Evolutionary conservation across 1,284 basidiomycete species (phyloP).

Genomic region (Ceratorhiza oryzae-sativae): DNA sequence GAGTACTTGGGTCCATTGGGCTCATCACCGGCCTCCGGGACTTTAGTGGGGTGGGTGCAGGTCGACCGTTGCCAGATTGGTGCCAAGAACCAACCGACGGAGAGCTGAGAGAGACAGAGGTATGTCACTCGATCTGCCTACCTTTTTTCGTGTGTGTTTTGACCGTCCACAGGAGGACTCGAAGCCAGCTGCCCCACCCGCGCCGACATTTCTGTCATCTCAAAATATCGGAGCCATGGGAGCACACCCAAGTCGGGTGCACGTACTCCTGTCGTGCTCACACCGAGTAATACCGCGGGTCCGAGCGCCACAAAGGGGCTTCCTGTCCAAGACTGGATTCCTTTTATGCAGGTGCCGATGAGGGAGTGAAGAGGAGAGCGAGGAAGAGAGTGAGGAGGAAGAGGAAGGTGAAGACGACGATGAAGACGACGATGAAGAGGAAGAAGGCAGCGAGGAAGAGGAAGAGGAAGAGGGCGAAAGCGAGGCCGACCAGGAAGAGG

Average conservation of each 20-base stretch:
- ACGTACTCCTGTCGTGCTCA: constrained; percentile 19
- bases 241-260: constrained; percentile 49
- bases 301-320: constrained; percentile 29
- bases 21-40: constrained; percentile 57
- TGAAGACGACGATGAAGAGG: constrained; percentile 26
- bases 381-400: constrained; percentile 32
- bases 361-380: constrained; percentile 44
- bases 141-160: neutral
- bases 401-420: constrained; percentile 39
- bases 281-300: constrained; percentile 32
- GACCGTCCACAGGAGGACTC: neutral
- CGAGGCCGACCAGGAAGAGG: constrained; percentile 34
- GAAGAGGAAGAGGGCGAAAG: constrained; percentile 15
- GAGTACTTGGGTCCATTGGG: constrained; percentile 64
- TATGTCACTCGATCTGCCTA: neutral
- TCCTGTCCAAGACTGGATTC: constrained; percentile 61
- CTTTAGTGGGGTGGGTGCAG: constrained; percentile 53
- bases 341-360: constrained; percentile 61
- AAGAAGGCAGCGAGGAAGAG: neutral
- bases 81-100: constrained; percentile 55
- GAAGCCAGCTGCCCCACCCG: constrained; percentile 54
- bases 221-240: constrained; percentile 43
- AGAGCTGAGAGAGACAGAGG: constrained; percentile 52
- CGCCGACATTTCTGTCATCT: constrained; percentile 25
- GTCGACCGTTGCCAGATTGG: constrained; percentile 51